Base-by-base conservation (phyloP, 2,329 filamentous ascomycete genomes). In the Botryosphaeria agaves region DNA sequence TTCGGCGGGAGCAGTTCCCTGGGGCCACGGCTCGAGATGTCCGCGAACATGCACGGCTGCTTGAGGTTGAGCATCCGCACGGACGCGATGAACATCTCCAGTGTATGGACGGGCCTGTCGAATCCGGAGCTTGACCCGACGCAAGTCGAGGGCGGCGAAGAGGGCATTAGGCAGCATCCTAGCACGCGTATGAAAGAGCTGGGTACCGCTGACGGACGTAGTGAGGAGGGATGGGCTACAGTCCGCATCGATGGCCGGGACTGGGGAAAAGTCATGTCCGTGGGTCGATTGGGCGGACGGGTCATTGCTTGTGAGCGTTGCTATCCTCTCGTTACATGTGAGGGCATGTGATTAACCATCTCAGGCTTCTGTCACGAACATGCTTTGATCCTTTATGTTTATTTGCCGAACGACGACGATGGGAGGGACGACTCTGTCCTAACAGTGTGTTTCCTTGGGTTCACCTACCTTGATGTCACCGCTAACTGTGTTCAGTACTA, bases 1-100 rank as follows among this genome's bases (percentile, higher is more conserved):
- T 14, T 38, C 33, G 35, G 39, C 34, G 33, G 40, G 32, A 32
- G 40, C 39, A 28, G 16, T 18, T 24, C 37, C 1, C 42, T 46
- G 5, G 47, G 51, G 3, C 64, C 82, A 0, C 81, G 84, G 44
- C 62, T 98, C 3, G 83, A 93, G 49, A 58, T 95, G 26, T 77
- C 77, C 32, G 89, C 85, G 18, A 98, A 94, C 53, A 93, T 93
- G 83, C 81, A 92, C 53, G 89, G 89, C 14, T 76, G 74, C 34
- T 59, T 98, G 34, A 74, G 74, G 28, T 64, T 98, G 37, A 72
- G 78, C 7, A 77, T 94, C 36, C 66, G 69, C 20, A 89, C 84
- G 1, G 85, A 95, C 49, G 72, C 78, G 5, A 72, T 93, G 42
- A 76, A 77, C 36, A 91, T 95, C 34, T 76, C 75, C 34, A 89